phyloP scores from a whole-genome alignment of 2,329 filamentous ascomycete genomes.

The Metarhizium guizhouense region DNA sequence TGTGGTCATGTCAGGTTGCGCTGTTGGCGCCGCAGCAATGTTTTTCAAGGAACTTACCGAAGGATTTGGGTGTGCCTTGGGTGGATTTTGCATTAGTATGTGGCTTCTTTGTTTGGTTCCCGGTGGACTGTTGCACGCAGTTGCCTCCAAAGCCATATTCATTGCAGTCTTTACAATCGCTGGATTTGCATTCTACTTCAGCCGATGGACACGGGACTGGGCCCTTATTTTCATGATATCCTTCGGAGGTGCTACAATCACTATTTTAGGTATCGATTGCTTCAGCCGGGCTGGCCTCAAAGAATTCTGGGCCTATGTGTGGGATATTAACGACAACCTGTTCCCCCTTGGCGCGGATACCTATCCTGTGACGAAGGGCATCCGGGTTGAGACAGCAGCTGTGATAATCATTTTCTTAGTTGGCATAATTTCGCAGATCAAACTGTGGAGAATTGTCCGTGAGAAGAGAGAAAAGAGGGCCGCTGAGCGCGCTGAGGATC shows the following conservation, averaged over 20 bases:
- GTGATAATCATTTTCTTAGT: constrained; percentile 66
- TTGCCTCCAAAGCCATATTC: constrained; percentile 59
- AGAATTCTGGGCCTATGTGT: constrained; percentile 93
- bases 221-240: constrained; percentile 68
- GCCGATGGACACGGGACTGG: constrained; percentile 67
- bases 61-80: constrained; percentile 72
- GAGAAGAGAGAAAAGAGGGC: constrained; percentile 47
- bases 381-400: constrained; percentile 73
- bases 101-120: constrained; percentile 75
- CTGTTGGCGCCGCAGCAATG: constrained; percentile 65
- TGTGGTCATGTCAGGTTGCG: constrained; percentile 58
- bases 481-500: constrained; percentile 37
- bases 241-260: constrained; percentile 71
- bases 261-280: constrained; percentile 81
- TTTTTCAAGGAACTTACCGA: constrained; percentile 80
- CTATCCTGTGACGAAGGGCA: constrained; percentile 80
- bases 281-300: constrained; percentile 85
- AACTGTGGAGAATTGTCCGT: constrained; percentile 74
- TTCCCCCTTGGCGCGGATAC: constrained; percentile 71
- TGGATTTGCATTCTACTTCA: constrained; percentile 69
- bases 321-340: constrained; percentile 68
- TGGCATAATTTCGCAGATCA: constrained; percentile 76
- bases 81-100: constrained; percentile 80
- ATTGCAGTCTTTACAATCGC: constrained; percentile 63
- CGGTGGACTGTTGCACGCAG: constrained; percentile 62